These are phyloP conservation scores for Isabelozyma rhagii DNA, from an alignment of 805 yeast genomes.

Conservation along the genomic window DNA sequence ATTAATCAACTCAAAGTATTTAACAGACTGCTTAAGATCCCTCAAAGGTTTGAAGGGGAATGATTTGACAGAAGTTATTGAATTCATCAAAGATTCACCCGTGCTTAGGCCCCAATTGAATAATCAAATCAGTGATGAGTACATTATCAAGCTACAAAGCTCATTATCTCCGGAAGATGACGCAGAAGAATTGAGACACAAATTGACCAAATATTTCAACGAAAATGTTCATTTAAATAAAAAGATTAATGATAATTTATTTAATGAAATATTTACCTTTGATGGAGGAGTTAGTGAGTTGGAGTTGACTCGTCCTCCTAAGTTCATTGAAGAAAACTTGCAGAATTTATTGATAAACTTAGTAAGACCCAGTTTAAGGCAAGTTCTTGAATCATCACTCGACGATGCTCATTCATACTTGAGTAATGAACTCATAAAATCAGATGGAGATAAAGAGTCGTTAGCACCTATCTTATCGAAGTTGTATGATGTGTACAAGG, in stretches of 20 bases:
- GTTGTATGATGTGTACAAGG: slow-evolving; percentile 69
- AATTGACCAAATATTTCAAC: neutral
- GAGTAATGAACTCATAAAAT: slow-evolving; percentile 10
- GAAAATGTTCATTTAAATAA: neutral
- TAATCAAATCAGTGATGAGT: slow-evolving; percentile 6
- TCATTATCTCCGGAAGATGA: neutral
- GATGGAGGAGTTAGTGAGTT: slow-evolving; percentile 23
- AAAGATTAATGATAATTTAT: slow-evolving; percentile 9
- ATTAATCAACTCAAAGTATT: slow-evolving; percentile 21
- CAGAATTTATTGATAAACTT: slow-evolving; percentile 36
- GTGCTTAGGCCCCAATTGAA: slow-evolving; percentile 14
- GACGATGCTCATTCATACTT: slow-evolving; percentile 25
- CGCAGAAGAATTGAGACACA: slow-evolving; percentile 1
- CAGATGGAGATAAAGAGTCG: neutral
- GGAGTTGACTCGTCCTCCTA: slow-evolving; percentile 8
- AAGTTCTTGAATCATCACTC: slow-evolving; percentile 26
- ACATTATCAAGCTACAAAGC: neutral
- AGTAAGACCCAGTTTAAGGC: slow-evolving; percentile 33
- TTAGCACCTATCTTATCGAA: slow-evolving; percentile 48
- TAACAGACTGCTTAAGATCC: slow-evolving; percentile 17
- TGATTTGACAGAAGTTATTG: neutral
- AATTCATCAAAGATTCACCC: slow-evolving; percentile 3
- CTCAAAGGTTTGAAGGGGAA: slow-evolving; percentile 1
- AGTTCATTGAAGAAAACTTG: slow-evolving; percentile 32
- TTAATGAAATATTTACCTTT: slow-evolving; percentile 43